Conservation (phyloP, 306 rosid genomes). For the Adenanthera pavonina region DNA sequence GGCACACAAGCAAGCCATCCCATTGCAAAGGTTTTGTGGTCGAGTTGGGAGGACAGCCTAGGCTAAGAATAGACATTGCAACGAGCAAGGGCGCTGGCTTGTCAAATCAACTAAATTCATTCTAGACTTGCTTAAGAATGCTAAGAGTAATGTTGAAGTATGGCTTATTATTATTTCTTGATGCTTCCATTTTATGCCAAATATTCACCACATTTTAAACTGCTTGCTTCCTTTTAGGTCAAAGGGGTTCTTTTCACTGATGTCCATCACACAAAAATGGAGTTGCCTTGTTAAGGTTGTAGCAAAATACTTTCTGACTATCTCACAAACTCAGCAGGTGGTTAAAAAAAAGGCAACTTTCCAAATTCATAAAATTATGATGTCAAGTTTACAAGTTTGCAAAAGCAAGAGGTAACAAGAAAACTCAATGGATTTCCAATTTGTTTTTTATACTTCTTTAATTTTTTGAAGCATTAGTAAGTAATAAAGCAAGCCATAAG, state of each 20-base stretch:
- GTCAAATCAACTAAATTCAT: constrained; percentile 83
- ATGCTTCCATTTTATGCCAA: neutral
- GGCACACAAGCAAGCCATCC: constrained; percentile 93
- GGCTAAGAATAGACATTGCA: constrained; percentile 88
- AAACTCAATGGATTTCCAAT: too few species aligned
- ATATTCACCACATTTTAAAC: neutral
- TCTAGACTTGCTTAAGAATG: constrained; percentile 83
- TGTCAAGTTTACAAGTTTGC: too few species aligned
- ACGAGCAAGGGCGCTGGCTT: constrained; percentile 98
- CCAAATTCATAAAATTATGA: too few species aligned
- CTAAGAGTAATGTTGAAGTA: constrained; percentile 96
- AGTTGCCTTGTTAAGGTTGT: too few species aligned
- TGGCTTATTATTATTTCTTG: neutral
- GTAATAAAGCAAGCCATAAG: too few species aligned
- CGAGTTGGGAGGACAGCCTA: constrained; percentile 96
- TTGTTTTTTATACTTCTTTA: too few species aligned
- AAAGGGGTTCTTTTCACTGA: constrained; percentile 49
- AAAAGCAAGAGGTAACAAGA: too few species aligned
- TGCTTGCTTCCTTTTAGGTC: constrained; percentile 47
- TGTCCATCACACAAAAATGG: too few species aligned
- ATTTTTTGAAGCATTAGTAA: too few species aligned
- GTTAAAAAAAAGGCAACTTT: too few species aligned
- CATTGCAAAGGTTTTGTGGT: constrained; percentile 82
- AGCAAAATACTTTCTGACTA: too few species aligned
- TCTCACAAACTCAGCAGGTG: too few species aligned